phyloP scores from a whole-genome alignment of 208 protist species.

The Novymonas esmeraldas region DNA sequence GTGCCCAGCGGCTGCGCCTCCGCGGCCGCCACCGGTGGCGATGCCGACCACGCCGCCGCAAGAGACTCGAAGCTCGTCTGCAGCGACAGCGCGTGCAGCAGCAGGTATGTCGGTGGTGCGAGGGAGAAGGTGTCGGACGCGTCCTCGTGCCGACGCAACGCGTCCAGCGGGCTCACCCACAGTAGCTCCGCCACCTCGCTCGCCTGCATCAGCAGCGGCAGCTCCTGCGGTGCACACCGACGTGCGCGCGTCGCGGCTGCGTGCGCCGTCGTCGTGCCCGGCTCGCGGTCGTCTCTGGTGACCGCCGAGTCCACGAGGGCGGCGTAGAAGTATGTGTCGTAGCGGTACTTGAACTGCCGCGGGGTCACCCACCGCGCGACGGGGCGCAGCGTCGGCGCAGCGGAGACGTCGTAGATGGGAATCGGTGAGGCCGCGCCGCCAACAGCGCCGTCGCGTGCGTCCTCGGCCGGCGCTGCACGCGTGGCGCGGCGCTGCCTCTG shows the following conservation, averaged over 20 bases:
- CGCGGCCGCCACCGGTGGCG: neutral
- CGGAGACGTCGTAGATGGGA: conserved; percentile 20
- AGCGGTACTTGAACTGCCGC: conserved; percentile 40
- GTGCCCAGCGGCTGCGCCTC: neutral
- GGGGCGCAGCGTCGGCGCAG: conserved; percentile 23
- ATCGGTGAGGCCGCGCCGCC: neutral
- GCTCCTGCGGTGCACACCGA: conserved; percentile 42
- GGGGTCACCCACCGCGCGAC: conserved; percentile 65
- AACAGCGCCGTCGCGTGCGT: neutral
- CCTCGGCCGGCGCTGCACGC: neutral
- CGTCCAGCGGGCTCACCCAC: conserved; percentile 53
- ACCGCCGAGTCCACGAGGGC: conserved; percentile 23
- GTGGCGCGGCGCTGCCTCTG: neutral
- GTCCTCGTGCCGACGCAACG: conserved; percentile 48
- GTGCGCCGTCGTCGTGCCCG: neutral
- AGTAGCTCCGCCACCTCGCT: conserved; percentile 47
- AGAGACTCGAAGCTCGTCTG: conserved; percentile 29
- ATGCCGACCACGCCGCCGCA: conserved; percentile 26
- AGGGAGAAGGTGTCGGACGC: conserved; percentile 36
- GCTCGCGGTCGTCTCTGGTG: neutral
- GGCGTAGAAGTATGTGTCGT: conserved; percentile 64
- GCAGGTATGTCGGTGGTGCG: conserved; percentile 49
- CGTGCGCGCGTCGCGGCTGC: too few species aligned
- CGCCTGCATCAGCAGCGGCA: conserved; percentile 30
- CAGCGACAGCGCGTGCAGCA: conserved; percentile 43